These are phyloP conservation scores for Nothomitra cinnamomea DNA, from an alignment of 2,329 filamentous ascomycete species.

Conservation along the genomic window DNA sequence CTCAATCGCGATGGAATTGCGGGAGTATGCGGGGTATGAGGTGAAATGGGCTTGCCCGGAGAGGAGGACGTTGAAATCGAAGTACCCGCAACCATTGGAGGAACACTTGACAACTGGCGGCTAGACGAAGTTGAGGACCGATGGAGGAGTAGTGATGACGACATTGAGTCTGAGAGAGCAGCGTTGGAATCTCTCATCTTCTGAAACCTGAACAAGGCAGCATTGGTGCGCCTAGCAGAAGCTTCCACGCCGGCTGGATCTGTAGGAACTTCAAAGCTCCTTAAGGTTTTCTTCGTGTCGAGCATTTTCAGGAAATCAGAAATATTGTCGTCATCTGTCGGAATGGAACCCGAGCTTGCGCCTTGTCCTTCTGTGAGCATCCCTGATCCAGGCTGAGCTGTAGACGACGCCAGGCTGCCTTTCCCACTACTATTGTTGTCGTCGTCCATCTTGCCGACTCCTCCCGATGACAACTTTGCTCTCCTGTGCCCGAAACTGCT, in stretches of 20 bases:
- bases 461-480: constrained; percentile 59
- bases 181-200: constrained; percentile 80
- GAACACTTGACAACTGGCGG: constrained; percentile 51
- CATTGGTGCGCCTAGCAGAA: constrained; percentile 56
- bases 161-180: constrained; percentile 80
- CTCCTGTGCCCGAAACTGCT: constrained; percentile 86
- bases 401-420: constrained; percentile 54
- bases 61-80: constrained; percentile 76
- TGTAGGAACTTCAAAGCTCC: constrained; percentile 54
- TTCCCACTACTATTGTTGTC: constrained; percentile 69
- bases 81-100: constrained; percentile 42
- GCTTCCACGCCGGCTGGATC: constrained; percentile 41
- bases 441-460: constrained; percentile 52
- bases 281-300: constrained; percentile 73
- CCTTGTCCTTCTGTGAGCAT: constrained; percentile 47
- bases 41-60: constrained; percentile 76
- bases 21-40: constrained; percentile 81
- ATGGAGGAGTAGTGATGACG: constrained; percentile 71
- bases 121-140: constrained; percentile 63
- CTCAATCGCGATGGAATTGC: constrained; percentile 87
- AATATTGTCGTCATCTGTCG: constrained; percentile 80
- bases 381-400: constrained; percentile 55
- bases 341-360: constrained; percentile 46
- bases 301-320: constrained; percentile 82
- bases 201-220: constrained; percentile 71